Base-by-base conservation (phyloP, 106 monocot genomes). In the Platanthera guangdongensis region DNA sequence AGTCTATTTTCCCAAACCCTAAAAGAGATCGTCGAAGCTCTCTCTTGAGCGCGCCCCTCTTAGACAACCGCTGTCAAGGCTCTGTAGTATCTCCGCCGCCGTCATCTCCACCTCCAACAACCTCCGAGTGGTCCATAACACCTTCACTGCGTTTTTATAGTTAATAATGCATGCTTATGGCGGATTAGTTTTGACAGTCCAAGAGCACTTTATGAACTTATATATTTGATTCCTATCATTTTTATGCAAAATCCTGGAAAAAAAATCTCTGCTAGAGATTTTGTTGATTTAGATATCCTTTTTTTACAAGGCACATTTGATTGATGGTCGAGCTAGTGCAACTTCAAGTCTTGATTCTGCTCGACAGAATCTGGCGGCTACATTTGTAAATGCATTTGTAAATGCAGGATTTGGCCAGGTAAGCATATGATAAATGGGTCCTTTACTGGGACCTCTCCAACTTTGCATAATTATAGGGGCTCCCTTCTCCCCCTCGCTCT, bases 331-430 rank as follows among this genome's bases (percentile, higher is more conserved):
- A 51, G 83, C 90, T 9, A 90, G 88, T 87, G 80, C 91, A 75
- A 94, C 92, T 81, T 88, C 94, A 51, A 89, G 86, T 78, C 83
- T 92, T 76, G 97, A 99, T 80, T 99, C 97, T 51, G 97, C 97
- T 0, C 73, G 94, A 59, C 97, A 99, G 84, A 99, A 99, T 84
- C 74, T 99, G 47, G 97, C 97, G 28, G 97, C 97, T 15, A 94
- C 97, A 12, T 99, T 99, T 87, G 97, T 99, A 47, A 99, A 99
- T 92, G 97, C 94, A 73, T 99, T 99, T 84, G 94, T 94, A 5
- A 99, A 97, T 88, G 97, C 97, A 68, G 97, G 94, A 57, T 97
- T 97, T 88, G 93, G 97, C 72, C 94, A 94, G 91, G 97, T 97
- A 76, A 63, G 32, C 11, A 49, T 32, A 63, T 39, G 39, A 39